phyloP scores from a whole-genome alignment of 345 rosid genomes.

The Eucalyptus viminalis region DNA sequence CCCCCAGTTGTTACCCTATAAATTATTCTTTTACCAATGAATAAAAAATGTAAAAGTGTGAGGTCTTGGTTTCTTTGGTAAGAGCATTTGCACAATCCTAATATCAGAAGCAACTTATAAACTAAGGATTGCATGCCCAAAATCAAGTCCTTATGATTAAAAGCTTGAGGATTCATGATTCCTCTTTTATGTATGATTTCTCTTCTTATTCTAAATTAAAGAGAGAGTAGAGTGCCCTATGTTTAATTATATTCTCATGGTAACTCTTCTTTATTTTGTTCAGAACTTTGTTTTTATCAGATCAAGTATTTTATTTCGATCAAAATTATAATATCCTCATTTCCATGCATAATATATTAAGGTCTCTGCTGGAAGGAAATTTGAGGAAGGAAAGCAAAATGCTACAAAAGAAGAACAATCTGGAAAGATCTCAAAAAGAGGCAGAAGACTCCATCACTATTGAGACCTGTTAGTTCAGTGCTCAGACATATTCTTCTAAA shows the following conservation, averaged over 20 bases:
- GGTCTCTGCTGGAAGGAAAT: constrained; percentile 72
- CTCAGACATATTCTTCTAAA: not conserved
- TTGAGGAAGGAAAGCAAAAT: constrained; percentile 47
- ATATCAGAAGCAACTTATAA: not conserved
- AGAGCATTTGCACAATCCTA: not conserved
- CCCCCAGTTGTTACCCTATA: not conserved
- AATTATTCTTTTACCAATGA: not conserved
- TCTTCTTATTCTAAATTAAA: not conserved
- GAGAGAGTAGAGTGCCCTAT: not conserved
- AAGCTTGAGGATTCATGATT: not conserved
- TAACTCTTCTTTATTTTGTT: not conserved
- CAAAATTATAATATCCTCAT: not conserved
- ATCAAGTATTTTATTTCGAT: not conserved
- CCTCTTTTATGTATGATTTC: not conserved
- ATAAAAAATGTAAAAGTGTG: not conserved
- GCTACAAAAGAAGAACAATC: constrained; percentile 31
- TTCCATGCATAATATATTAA: constrained; percentile 1
- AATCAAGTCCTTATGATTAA: not conserved
- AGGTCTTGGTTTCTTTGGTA: not conserved
- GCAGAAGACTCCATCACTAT: constrained; percentile 40
- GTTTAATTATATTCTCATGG: not conserved
- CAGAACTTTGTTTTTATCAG: not conserved
- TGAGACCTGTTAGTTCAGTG: constrained; percentile 70
- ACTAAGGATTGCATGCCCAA: not conserved
- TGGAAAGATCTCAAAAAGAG: constrained; percentile 43